These are phyloP conservation scores for Funneliformis geosporum DNA, from an alignment of 192 early-diverging fungal species.

Conservation along the genomic window DNA sequence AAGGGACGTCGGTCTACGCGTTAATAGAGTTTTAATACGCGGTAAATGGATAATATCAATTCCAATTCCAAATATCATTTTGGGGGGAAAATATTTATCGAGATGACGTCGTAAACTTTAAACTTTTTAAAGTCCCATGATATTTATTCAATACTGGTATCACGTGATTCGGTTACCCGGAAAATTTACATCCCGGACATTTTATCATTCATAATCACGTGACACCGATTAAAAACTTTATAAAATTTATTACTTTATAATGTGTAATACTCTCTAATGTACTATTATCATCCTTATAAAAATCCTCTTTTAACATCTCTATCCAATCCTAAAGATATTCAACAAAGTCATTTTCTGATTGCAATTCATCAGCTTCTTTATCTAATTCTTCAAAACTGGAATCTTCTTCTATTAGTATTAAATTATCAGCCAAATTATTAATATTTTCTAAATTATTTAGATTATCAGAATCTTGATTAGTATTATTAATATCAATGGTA, in stretches of 20 bases:
- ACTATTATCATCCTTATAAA: too few species aligned
- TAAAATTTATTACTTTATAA: too few species aligned
- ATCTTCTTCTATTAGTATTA: not conserved
- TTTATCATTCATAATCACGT: too few species aligned
- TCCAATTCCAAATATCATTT: conserved; percentile 78
- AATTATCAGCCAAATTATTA: not conserved
- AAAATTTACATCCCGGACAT: too few species aligned
- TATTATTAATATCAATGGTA: not conserved
- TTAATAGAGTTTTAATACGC: conserved; percentile 59
- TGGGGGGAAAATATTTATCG: too few species aligned
- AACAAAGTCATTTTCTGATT: not conserved
- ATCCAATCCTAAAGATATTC: not conserved
- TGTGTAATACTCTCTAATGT: too few species aligned
- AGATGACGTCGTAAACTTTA: too few species aligned
- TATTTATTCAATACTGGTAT: too few species aligned
- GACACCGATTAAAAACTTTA: too few species aligned
- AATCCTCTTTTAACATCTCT: not conserved
- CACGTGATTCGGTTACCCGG: too few species aligned
- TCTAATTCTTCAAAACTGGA: not conserved
- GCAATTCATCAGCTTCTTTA: not conserved
- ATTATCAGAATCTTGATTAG: not conserved
- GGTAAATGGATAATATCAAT: conserved; percentile 73
- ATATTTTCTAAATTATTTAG: not conserved
- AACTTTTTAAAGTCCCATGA: too few species aligned
- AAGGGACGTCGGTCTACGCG: conserved; percentile 45